Evolutionary conservation across 768 basidiomycete genomes (phyloP).

Genomic region (Tricholoma terreum): DNA sequence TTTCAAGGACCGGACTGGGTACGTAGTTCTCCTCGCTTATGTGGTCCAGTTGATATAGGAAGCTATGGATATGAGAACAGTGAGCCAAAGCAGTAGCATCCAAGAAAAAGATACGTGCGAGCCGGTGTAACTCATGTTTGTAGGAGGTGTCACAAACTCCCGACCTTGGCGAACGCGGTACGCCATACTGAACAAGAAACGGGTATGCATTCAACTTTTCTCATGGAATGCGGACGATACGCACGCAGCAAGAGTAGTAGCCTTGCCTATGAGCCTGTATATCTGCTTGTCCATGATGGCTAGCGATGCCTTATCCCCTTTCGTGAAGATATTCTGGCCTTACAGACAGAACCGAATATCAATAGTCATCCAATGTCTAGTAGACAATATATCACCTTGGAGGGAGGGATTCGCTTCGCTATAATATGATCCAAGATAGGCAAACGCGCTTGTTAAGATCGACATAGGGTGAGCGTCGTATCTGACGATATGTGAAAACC

Average conservation of each 20-base stretch:
- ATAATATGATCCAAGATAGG: constrained; percentile 87
- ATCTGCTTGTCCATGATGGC: constrained; percentile 91
- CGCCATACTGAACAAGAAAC: constrained; percentile 61
- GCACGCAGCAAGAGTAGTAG: constrained; percentile 82
- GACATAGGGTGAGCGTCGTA: constrained; percentile 94
- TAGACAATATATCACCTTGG: constrained; percentile 47
- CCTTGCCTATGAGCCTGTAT: constrained; percentile 83
- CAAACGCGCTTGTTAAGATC: constrained; percentile 82
- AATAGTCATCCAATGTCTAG: background rate
- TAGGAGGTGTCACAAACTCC: constrained; percentile 81
- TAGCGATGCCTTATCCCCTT: constrained; percentile 62
- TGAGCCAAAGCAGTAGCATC: background rate
- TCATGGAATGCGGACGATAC: constrained; percentile 21
- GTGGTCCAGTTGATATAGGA: constrained; percentile 90
- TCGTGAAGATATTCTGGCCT: constrained; percentile 81
- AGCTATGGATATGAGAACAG: constrained; percentile 38
- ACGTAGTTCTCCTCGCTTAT: constrained; percentile 67
- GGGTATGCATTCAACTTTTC: background rate
- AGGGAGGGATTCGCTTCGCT: constrained; percentile 86
- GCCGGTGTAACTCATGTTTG: constrained; percentile 79
- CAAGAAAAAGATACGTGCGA: constrained; percentile 48
- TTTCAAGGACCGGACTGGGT: constrained; percentile 83
- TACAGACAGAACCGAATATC: background rate
- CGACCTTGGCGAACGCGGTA: constrained; percentile 91
- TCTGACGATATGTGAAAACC: constrained; percentile 31